Evolutionary conservation across 2,329 filamentous ascomycete species (phyloP), one percentile per base, ranked within the genome.

Genomic region (Ascochyta pisi): DNA sequence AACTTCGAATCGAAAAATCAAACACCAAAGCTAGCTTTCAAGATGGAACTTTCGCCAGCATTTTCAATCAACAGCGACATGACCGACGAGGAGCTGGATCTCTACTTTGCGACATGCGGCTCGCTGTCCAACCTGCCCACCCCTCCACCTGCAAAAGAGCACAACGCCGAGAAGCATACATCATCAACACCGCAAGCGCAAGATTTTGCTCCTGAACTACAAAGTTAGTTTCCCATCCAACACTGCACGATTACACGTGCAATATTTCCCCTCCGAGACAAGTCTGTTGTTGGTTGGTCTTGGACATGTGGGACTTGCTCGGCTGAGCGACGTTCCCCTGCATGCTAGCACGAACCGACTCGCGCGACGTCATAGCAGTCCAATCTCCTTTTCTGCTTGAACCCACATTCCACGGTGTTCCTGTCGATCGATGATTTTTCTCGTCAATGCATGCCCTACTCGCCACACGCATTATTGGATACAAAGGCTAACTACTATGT

Each of bases 61-160:
- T 55, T 66, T 31, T 69, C 67, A 4, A 43, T 63, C 33, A 63
- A 59, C 57, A 62, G 66, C 65, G 67, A 75, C 61, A 66, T 75
- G 62, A 73, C 73, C 41, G 70, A 75, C 52, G 74, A 75, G 50
- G 73, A 76, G 55, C 52, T 76, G 60, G 76, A 77, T 42, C 61
- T 60, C 52, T 77, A 76, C 63, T 74, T 77, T 59, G 74, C 71
- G 37, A 71, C 60, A 50, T 77, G 73, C 41, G 70, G 73, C 24
- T 75, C 74, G 42, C 64, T 77, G 37, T 77, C 74, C 29, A 76
- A 72, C 61, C 64, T 77, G 22, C 76, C 76, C 6, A 77, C 76
- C 15, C 76, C 76, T 52, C 76, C 76, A n/a, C 73, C 71, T 19
- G 65, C 64, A 48, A 73, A 69, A 62, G 63, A 70, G 57, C 60